phyloP scores from a whole-genome alignment of 169 alveolate genomes.

The Ichthyophthirius multifiliis region DNA sequence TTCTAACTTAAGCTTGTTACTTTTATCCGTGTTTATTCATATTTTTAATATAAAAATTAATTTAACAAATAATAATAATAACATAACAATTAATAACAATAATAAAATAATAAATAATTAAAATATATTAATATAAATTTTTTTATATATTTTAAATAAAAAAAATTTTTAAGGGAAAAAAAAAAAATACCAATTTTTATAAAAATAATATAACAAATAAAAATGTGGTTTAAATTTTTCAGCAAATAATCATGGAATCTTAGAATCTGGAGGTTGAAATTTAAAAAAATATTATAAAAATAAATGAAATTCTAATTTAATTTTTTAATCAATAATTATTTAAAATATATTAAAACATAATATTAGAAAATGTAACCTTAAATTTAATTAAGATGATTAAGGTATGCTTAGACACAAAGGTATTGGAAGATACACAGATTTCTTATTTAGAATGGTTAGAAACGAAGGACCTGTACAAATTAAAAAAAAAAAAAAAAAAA shows the following conservation, averaged over 20 bases:
- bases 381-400: slow-evolving; percentile 38
- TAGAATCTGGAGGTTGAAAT: slow-evolving; percentile 40
- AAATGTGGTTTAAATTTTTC: slow-evolving; percentile 43
- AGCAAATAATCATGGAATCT: slow-evolving; percentile 45
- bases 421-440: slow-evolving; percentile 28
- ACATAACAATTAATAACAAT: too few species aligned
- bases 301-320: neutral
- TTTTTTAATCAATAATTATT: neutral
- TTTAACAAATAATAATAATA: too few species aligned
- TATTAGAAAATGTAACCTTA: slow-evolving; percentile 39
- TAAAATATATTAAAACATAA: neutral
- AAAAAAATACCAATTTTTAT: too few species aligned
- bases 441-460: slow-evolving; percentile 33
- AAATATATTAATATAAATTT: too few species aligned
- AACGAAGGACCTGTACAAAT: slow-evolving; percentile 39
- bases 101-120: too few species aligned
- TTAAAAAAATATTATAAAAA: neutral
- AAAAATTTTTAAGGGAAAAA: too few species aligned
- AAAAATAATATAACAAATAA: neutral
- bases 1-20: too few species aligned
- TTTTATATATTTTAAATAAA: too few species aligned
- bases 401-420: slow-evolving; percentile 38
- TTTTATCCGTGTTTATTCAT: too few species aligned
- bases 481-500: neutral
- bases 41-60: too few species aligned